Conservation (phyloP, 129 eudicot species). For the Chrysanthemum seticuspe region DNA sequence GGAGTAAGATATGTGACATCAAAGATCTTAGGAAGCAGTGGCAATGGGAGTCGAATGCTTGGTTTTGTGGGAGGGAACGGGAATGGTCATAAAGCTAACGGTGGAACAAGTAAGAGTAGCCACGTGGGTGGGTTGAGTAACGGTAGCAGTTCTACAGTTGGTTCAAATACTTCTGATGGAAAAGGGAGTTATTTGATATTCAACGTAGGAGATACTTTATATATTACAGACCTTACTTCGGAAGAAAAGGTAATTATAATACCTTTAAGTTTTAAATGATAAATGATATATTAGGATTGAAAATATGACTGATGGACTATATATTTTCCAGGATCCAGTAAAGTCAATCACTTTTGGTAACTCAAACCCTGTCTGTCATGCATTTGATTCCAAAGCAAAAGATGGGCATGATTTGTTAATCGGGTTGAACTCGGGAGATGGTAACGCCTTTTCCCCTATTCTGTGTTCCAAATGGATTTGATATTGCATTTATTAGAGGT, state of each 20-base stretch:
- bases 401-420: slow-evolving; percentile 87
- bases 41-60: slow-evolving; percentile 73
- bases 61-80: slow-evolving; percentile 79
- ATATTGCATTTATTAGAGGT: slow-evolving; percentile 3
- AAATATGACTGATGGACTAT: neutral
- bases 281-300: neutral
- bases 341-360: slow-evolving; percentile 74
- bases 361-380: slow-evolving; percentile 83
- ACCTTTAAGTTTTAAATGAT: neutral
- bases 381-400: slow-evolving; percentile 74
- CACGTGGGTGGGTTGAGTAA: slow-evolving; percentile 43
- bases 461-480: neutral
- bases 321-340: slow-evolving; percentile 56
- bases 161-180: slow-evolving; percentile 56
- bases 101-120: slow-evolving; percentile 39
- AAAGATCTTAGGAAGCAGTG: slow-evolving; percentile 60
- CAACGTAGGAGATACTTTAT: slow-evolving; percentile 78
- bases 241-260: slow-evolving; percentile 69
- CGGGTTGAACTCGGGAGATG: slow-evolving; percentile 80
- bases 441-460: slow-evolving; percentile 31
- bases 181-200: slow-evolving; percentile 80
- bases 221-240: slow-evolving; percentile 64
- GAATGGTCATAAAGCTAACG: slow-evolving; percentile 35
- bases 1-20: slow-evolving; percentile 81
- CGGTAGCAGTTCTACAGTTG: slow-evolving; percentile 35